A percentile compares a stretch with the other conserved stretches of the same genome.
Conservation (phyloP, 169 alveolate genomes). For the Plasmodium adleri region DNA sequence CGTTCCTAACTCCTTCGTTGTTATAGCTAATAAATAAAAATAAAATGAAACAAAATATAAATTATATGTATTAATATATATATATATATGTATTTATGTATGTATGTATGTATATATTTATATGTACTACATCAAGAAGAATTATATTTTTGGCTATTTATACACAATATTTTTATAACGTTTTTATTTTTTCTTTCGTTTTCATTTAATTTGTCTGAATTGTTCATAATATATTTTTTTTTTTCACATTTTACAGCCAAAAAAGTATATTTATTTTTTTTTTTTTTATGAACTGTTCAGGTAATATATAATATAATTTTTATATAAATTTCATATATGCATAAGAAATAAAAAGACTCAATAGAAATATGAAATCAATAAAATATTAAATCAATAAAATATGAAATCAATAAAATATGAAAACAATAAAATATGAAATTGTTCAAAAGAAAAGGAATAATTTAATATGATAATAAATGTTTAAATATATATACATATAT, state of each 20-base stretch:
- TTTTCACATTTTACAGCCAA: too few species aligned
- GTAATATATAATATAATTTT: too few species aligned
- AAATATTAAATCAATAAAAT: neutral
- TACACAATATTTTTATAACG: too few species aligned
- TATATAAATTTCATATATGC: too few species aligned
- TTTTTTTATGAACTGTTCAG: too few species aligned
- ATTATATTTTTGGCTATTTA: conserved; percentile 99
- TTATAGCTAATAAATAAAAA: conserved; percentile 88
- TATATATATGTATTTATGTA: neutral
- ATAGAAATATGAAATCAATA: neutral
- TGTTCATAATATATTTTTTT: too few species aligned
- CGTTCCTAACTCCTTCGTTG: conserved; percentile 96
- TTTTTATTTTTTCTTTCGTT: too few species aligned
- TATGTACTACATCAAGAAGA: conserved; percentile 99
- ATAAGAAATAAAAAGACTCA: too few species aligned
- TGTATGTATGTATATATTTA: conserved; percentile 38
- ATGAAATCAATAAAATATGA: neutral
- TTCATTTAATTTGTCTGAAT: too few species aligned
- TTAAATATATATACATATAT: neutral
- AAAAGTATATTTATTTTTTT: too few species aligned
- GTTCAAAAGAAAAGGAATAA: neutral
- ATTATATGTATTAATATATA: neutral
- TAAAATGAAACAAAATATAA: conserved; percentile 10
- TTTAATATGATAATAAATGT: too few species aligned
- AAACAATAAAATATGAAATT: neutral